phyloP scores from a whole-genome alignment of 1,284 basidiomycete species.

The Baeospora myosura region DNA sequence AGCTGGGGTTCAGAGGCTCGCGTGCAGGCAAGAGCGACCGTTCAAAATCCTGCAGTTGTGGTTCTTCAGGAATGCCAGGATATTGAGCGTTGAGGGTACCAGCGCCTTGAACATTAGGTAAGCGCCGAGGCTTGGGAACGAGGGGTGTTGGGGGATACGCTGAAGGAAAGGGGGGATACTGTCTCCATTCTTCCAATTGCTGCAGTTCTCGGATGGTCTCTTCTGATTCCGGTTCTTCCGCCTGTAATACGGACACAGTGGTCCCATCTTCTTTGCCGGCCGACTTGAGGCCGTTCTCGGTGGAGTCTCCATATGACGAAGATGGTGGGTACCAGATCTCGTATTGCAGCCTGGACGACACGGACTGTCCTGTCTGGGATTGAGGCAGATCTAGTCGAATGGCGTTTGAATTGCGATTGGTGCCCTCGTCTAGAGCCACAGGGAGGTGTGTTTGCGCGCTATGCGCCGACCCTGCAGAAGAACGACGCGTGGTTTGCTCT shows the following conservation, averaged over 20 bases:
- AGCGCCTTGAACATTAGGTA: conserved; percentile 11
- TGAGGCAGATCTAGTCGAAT: neutral
- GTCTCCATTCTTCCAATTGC: conserved; percentile 19
- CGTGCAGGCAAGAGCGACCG: conserved; percentile 58
- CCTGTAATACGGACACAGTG: neutral
- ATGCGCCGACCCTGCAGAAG: too few relatives aligned
- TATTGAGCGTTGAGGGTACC: conserved; percentile 15
- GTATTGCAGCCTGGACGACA: conserved; percentile 14
- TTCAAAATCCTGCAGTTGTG: conserved; percentile 42
- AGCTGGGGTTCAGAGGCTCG: conserved; percentile 52
- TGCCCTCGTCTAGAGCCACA: neutral
- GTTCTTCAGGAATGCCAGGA: conserved; percentile 24
- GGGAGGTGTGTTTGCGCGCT: neutral
- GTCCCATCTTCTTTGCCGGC: too few relatives aligned
- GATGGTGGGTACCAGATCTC: conserved; percentile 36
- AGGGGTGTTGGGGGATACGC: conserved; percentile 21
- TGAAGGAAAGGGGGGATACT: conserved; percentile 21
- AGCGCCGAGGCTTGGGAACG: conserved; percentile 11
- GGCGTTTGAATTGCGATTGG: neutral
- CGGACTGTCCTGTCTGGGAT: neutral
- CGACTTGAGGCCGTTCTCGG: conserved; percentile 4
- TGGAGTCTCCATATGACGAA: conserved; percentile 26
- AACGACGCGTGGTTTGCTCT: conserved; percentile 1
- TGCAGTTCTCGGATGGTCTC: conserved; percentile 5
- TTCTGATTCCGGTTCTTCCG: neutral